Percentiles rank a stretch among this genome's conserved stretches.
Evolutionary conservation across 257 asterid genomes (phyloP).

Genomic region (Pogostemon cablin): DNA sequence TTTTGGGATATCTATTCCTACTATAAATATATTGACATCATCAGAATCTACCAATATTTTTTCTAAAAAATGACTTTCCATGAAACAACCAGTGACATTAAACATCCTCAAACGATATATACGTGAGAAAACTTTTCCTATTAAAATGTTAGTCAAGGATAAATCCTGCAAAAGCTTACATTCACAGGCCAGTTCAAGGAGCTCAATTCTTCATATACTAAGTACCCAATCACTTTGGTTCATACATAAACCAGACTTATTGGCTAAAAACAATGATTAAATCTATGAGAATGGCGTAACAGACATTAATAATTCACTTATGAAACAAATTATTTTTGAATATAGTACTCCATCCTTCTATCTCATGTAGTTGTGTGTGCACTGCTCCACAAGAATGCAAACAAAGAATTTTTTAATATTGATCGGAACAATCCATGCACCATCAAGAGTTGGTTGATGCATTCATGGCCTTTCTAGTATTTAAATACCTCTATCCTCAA

Average conservation of each 20-base stretch:
- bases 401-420: background rate
- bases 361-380: background rate
- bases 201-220: constrained; percentile 2
- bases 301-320: background rate
- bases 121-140: background rate
- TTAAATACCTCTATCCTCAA: background rate
- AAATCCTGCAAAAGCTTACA: constrained; percentile 8
- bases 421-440: background rate
- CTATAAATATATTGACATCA: too few relatives aligned
- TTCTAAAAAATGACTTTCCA: background rate
- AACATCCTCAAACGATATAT: constrained; percentile 1
- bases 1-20: too few relatives aligned
- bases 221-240: background rate
- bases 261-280: background rate
- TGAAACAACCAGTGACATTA: background rate
- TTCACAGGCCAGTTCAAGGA: background rate
- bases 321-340: background rate
- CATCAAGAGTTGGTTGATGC: background rate
- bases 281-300: background rate
- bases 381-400: background rate
- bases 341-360: constrained; percentile 2
- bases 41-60: background rate
- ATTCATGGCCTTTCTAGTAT: background rate
- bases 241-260: constrained; percentile 1
- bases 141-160: background rate